Percentiles rank a stretch among this genome's conserved stretches.
Conservation (phyloP, 257 asterid genomes). For the Plantago major region DNA sequence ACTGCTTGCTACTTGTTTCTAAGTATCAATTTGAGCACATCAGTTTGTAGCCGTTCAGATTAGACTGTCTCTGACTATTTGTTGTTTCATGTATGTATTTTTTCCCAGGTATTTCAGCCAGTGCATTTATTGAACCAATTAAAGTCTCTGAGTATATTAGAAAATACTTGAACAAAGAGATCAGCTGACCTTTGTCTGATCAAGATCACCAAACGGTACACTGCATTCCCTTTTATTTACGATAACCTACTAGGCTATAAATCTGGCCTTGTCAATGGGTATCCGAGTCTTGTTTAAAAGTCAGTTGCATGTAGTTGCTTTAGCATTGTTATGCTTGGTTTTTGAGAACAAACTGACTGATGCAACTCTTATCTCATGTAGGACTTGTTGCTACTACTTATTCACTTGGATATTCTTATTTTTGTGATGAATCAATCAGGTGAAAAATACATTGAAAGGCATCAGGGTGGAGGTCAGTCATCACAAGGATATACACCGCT, state of each 20-base stretch:
- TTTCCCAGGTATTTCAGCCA: constrained; percentile 68
- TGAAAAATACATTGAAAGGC: constrained; percentile 45
- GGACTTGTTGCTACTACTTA: no score
- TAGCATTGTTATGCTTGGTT: no score
- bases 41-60: neutral
- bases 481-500: constrained; percentile 27
- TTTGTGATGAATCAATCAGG: no score
- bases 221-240: neutral
- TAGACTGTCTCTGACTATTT: neutral
- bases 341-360: no score
- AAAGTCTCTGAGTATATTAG: constrained; percentile 34
- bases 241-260: no score
- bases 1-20: no score
- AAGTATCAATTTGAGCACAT: no score
- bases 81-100: neutral
- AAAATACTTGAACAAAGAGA: constrained; percentile 33
- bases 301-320: no score
- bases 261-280: no score
- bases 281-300: no score
- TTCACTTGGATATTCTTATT: neutral
- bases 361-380: no score
- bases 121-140: constrained; percentile 61
- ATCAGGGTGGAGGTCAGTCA: constrained; percentile 41
- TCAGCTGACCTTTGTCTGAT: constrained; percentile 37
- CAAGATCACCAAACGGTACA: constrained; percentile 67